Evolutionary conservation across 345 rosid species (phyloP).

Genomic region (Cardamine occulta): DNA sequence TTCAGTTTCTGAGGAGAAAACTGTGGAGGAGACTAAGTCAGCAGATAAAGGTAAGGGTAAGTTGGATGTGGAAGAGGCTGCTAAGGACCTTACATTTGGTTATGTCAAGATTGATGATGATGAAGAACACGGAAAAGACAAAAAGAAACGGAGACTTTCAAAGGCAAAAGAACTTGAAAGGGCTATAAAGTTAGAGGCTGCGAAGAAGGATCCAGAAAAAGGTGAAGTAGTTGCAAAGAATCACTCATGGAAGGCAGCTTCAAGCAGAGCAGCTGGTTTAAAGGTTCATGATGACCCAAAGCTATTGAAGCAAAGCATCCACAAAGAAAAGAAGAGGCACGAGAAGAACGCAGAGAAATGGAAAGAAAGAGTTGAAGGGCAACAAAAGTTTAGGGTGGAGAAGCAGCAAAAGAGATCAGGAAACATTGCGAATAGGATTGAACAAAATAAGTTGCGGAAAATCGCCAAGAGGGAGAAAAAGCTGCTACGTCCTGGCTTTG

Average conservation of each 20-base stretch:
- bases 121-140: slow-evolving; percentile 56
- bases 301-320: slow-evolving; percentile 73
- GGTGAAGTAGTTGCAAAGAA: slow-evolving; percentile 63
- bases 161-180: slow-evolving; percentile 72
- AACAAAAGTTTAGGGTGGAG: slow-evolving; percentile 62
- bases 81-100: slow-evolving; percentile 72
- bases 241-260: slow-evolving; percentile 77
- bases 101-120: slow-evolving; percentile 74
- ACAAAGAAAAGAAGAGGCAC: slow-evolving; percentile 70
- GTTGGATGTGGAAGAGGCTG: slow-evolving; percentile 65
- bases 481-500: slow-evolving; percentile 87
- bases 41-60: slow-evolving; percentile 55
- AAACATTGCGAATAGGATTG: slow-evolving; percentile 69
- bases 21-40: slow-evolving; percentile 34
- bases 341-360: slow-evolving; percentile 85
- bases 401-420: slow-evolving; percentile 78
- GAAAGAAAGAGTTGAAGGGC: slow-evolving; percentile 74
- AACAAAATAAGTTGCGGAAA: slow-evolving; percentile 69
- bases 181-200: slow-evolving; percentile 64
- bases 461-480: slow-evolving; percentile 92
- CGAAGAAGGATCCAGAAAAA: slow-evolving; percentile 77
- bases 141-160: slow-evolving; percentile 62
- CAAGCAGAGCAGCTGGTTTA: slow-evolving; percentile 74
- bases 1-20: slow-evolving; percentile 45
- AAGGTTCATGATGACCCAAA: slow-evolving; percentile 88